Conservation (phyloP, 106 monocot species). For the Alisma plantagoaquatica region DNA sequence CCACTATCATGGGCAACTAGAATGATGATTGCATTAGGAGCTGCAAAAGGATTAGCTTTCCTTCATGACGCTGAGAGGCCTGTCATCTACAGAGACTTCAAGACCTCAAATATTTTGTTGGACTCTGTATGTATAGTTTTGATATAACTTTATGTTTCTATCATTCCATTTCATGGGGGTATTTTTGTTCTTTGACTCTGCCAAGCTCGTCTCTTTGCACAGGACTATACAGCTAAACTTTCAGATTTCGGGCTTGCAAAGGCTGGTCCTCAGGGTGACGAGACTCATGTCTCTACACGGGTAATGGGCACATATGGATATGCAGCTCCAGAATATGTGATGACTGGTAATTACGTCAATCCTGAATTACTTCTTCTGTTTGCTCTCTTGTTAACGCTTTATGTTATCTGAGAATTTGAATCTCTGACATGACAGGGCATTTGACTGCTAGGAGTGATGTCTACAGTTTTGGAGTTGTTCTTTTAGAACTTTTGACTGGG, state of each 20-base stretch:
- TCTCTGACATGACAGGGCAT: slow-evolving; percentile 19
- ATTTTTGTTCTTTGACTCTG: background rate
- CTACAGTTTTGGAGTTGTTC: slow-evolving; percentile 25
- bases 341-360: slow-evolving; percentile 39
- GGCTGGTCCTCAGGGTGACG: slow-evolving; percentile 68
- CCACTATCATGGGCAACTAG: slow-evolving; percentile 60
- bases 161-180: background rate
- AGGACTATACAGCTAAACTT: slow-evolving; percentile 68
- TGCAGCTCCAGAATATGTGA: slow-evolving; percentile 75
- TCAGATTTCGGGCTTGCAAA: slow-evolving; percentile 86
- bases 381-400: too few species aligned
- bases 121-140: slow-evolving; percentile 43
- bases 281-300: slow-evolving; percentile 61
- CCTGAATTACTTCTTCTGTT: too few species aligned
- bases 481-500: slow-evolving; percentile 25
- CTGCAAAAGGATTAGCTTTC: slow-evolving; percentile 67
- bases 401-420: background rate
- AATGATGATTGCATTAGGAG: slow-evolving; percentile 62
- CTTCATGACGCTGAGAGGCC: slow-evolving; percentile 71
- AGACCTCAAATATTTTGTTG: slow-evolving; percentile 71
- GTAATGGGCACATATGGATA: slow-evolving; percentile 87
- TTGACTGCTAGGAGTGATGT: slow-evolving; percentile 24
- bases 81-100: slow-evolving; percentile 77
- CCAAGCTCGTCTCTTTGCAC: background rate
- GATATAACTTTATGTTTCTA: too few species aligned